Evolutionary conservation across 495 filamentous ascomycete genomes (phyloP).

Genomic region (Terfezia boudieri): DNA sequence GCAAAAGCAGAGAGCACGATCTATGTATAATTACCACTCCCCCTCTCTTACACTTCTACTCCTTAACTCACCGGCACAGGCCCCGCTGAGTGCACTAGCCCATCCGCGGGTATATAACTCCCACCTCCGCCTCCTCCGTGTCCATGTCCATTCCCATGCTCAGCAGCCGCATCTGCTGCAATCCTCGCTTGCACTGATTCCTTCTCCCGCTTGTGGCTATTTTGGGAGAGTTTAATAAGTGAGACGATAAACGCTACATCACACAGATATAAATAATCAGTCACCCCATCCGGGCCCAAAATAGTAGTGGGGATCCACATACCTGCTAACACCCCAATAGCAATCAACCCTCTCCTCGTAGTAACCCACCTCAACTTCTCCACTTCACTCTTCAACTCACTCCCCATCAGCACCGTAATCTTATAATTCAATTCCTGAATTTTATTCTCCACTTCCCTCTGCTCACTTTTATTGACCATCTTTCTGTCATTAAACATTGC

Average conservation of each 20-base stretch:
- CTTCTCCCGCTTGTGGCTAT: background rate
- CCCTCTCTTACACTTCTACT: no score
- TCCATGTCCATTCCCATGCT: background rate
- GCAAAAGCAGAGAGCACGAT: no score
- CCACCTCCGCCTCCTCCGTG: no score
- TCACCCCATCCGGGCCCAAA: background rate
- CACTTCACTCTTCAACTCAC: constrained; percentile 71
- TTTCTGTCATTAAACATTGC: constrained; percentile 92
- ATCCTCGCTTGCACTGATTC: background rate
- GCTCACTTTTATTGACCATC: constrained; percentile 71
- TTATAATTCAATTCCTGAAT: constrained; percentile 89
- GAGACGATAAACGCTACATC: background rate
- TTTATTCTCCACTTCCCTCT: constrained; percentile 55
- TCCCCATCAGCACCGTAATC: constrained; percentile 66
- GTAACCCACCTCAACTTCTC: constrained; percentile 80
- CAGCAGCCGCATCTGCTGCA: background rate
- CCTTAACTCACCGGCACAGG: no score
- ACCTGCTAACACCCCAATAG: constrained; percentile 31
- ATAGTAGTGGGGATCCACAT: background rate
- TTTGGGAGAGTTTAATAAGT: background rate
- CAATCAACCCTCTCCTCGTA: constrained; percentile 62
- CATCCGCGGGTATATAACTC: no score
- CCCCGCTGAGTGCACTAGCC: no score
- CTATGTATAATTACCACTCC: no score
- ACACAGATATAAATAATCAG: background rate